Evolutionary conservation across 2,329 filamentous ascomycete species (phyloP).

Genomic region (Colletotrichum noveboracense): DNA sequence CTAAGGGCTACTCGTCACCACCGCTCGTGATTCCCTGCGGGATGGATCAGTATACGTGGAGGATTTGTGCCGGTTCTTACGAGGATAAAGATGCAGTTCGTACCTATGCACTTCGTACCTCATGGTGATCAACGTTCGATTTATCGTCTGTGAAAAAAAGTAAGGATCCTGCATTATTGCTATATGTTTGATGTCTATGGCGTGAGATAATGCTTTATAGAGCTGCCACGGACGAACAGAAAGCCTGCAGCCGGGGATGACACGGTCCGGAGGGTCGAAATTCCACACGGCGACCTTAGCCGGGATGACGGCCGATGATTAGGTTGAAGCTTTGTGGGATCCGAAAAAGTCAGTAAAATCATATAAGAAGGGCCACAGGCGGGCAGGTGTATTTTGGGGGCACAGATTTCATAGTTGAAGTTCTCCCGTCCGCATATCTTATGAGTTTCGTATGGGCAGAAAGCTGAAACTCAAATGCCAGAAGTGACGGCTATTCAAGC

Average conservation of each 20-base stretch:
- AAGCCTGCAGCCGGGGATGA: background rate
- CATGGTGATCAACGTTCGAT: fast-evolving
- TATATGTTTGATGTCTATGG: background rate
- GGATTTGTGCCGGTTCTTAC: background rate
- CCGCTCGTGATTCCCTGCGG: too few relatives aligned
- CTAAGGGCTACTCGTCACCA: fast-evolving
- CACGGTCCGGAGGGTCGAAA: background rate
- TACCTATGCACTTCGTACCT: background rate
- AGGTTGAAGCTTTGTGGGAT: background rate
- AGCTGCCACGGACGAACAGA: background rate
- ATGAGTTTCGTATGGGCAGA: background rate
- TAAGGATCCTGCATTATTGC: too few relatives aligned
- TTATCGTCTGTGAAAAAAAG: too few relatives aligned
- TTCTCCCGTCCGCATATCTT: too few relatives aligned
- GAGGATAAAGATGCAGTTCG: background rate
- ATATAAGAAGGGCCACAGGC: background rate
- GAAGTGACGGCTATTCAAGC: fast-evolving
- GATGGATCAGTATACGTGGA: background rate
- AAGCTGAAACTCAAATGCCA: background rate
- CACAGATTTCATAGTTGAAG: too few relatives aligned
- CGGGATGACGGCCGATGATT: fast-evolving
- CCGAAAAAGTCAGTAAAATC: fast-evolving
- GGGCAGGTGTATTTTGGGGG: too few relatives aligned
- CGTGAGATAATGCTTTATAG: background rate
- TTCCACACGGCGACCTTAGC: background rate